Base-by-base conservation (phyloP, 2,329 filamentous ascomycete species). In the Tolypocladium sp. region DNA sequence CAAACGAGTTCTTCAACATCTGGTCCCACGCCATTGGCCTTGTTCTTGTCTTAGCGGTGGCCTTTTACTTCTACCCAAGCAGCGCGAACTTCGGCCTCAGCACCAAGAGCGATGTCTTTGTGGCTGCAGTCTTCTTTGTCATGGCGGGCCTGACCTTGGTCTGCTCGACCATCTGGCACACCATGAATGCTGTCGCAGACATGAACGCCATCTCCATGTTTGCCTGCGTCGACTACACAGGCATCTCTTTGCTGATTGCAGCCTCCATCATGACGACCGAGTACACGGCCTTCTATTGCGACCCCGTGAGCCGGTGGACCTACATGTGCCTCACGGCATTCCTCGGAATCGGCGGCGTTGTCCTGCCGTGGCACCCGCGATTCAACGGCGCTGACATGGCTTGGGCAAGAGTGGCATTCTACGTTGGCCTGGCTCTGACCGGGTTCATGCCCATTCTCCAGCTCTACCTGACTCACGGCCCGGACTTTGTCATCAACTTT, bases 211-310 rank as follows among this genome's bases (percentile, higher is more conserved):
- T 99, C 76, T 94, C 96, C 71, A 89, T 92, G 62, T 97, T 99
- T 69, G 94, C 94, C 22, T 99, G 94, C 72, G 92, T 99, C 60
- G 94, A 99, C 74, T 99, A 99, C 76, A 97, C 94, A 0, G 94
- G 94, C 58, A 99, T 99, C 65, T 96, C 92, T 1, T 80, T 99
- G 56, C 83, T 99, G 33, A 94, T 99, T 57, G 91, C 94, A 2
- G 92, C 94, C 12, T 96, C 91, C 59, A 99, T 99, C 76, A 91
- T 97, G 83, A 97, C 94, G 2, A 96, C 92, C 41, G 94, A 99
- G 73, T 99, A 97, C 77, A 97, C 94, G 0, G 94, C 93, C 30
- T 99, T 99, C 74, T 99, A 99, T 78, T 97, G 94, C 77, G 94
- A 99, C 69, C 92, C 94, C 3, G 68, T 89, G 54, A 92, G 89